Evolutionary conservation across 176 grass and related monocot genomes (phyloP), one percentile per base, ranked within the genome.

Genomic region (Alopecurus myosuroides): DNA sequence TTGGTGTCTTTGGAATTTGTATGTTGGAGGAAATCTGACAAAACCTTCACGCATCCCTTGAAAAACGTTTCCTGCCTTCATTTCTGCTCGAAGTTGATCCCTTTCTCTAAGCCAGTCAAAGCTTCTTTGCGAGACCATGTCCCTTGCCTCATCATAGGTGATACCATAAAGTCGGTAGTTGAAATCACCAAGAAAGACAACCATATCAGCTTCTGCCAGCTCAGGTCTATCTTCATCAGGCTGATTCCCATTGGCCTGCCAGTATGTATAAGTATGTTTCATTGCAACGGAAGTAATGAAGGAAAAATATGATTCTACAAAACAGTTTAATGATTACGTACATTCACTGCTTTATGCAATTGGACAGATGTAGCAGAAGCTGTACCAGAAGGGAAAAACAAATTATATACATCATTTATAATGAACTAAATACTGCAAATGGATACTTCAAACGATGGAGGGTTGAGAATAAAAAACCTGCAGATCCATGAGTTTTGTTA

Each of bases 21-120:
- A 98, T 40, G 96, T 98, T 7, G 96, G 96, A 81, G 96, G 96
- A 91, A 98, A 98, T 89, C 75, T 92, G 62, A 98, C 90, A 5
- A 85, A 85, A 80, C 89, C 96, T 90, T 98, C 96, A 78, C 95
- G 91, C 93, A 98, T 98, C 86, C 96, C 95, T 83, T 98, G 95
- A 90, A 98, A 98, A 34, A 98, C 91, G 45, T 89, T 95, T 76
- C 95, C 95, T 48, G 88, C 87, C 79, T 87, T 92, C 95, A 98
- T 98, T 87, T 98, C 93, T 23, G 80, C 89, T 70, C 81, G 85
- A 74, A 98, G 91, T 76, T 98, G 95, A 85, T 98, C 95, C 87
- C 94, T 98, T 65, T 98, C 93, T 92, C 91, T 91, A 86, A 98
- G 91, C 95, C 95, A 98, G 52, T 98, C 95, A 68, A 98, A 98